Evolutionary conservation across 176 grass and related monocot species (phyloP).

Genomic region (Aegilops tauschii): DNA sequence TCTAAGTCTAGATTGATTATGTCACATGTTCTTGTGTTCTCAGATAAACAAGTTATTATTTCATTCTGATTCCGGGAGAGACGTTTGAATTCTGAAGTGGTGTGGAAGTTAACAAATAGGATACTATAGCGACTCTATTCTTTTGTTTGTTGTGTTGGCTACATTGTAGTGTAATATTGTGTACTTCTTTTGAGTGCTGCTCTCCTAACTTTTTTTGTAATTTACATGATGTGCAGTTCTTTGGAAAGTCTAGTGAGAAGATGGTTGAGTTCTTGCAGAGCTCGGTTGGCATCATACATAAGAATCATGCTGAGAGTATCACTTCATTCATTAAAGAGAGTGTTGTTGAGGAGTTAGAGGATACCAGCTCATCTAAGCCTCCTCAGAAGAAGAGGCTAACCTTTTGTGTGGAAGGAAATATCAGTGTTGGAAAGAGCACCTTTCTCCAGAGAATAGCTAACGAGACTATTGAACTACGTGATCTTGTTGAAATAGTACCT

Average conservation of each 20-base stretch:
- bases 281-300: slow-evolving; percentile 92
- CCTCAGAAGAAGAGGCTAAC: slow-evolving; percentile 72
- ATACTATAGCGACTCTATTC: background rate
- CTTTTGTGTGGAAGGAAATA: slow-evolving; percentile 98
- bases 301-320: slow-evolving; percentile 92
- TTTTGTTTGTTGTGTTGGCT: background rate
- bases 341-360: slow-evolving; percentile 74
- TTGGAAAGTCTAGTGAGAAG: slow-evolving; percentile 72
- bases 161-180: background rate
- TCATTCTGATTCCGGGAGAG: background rate
- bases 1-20: background rate
- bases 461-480: slow-evolving; percentile 90
- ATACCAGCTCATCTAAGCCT: slow-evolving; percentile 40
- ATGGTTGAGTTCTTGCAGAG: slow-evolving; percentile 93
- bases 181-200: background rate
- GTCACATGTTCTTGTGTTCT: background rate
- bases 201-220: background rate
- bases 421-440: slow-evolving; percentile 93
- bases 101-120: background rate
- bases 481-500: slow-evolving; percentile 95
- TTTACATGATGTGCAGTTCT: slow-evolving; percentile 56
- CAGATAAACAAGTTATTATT: background rate
- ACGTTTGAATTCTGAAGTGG: background rate
- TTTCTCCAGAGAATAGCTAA: slow-evolving; percentile 96
- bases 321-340: slow-evolving; percentile 92